A percentile compares a stretch with the other conserved stretches of the same genome.
phyloP scores from a whole-genome alignment of 139 green algal genomes.

The Chloropicon primus region DNA sequence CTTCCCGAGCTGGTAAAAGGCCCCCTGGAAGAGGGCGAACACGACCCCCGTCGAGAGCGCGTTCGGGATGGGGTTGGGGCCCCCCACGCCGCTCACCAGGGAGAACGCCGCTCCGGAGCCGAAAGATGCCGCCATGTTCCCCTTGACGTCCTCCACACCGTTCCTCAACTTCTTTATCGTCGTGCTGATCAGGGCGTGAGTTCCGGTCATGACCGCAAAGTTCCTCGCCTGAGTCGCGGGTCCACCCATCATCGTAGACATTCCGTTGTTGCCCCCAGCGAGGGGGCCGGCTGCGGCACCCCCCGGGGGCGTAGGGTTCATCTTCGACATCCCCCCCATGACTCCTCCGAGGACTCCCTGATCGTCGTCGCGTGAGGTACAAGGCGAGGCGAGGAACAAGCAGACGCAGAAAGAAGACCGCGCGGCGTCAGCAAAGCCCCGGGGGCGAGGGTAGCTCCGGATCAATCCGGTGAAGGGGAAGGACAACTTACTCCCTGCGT shows the following conservation, averaged over 20 bases:
- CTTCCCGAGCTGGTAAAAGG: slow-evolving; percentile 68
- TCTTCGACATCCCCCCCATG: slow-evolving; percentile 25
- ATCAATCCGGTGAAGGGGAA: no score
- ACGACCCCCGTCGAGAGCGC: slow-evolving; percentile 41
- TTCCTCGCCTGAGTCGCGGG: slow-evolving; percentile 70
- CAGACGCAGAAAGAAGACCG: background rate
- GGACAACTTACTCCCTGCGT: slow-evolving; percentile 27
- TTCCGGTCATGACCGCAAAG: slow-evolving; percentile 83
- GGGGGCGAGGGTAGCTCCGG: no score
- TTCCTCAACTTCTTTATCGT: slow-evolving; percentile 52
- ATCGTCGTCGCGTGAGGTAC: slow-evolving; percentile 17
- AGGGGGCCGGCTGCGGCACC: slow-evolving; percentile 15
- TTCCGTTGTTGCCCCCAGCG: slow-evolving; percentile 15
- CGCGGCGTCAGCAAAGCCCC: no score
- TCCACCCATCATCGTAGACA: slow-evolving; percentile 29
- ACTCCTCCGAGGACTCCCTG: slow-evolving; percentile 60
- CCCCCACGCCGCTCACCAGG: slow-evolving; percentile 42
- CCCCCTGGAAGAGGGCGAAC: slow-evolving; percentile 73
- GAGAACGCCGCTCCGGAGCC: slow-evolving; percentile 58
- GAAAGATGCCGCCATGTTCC: slow-evolving; percentile 64
- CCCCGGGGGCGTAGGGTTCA: slow-evolving; percentile 16
- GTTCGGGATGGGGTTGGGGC: slow-evolving; percentile 22
- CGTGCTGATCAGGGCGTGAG: slow-evolving; percentile 56
- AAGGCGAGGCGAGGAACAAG: background rate
- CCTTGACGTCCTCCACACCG: slow-evolving; percentile 64